Conservation (phyloP, 1,284 basidiomycete species). For the Ustilago trichophora region DNA sequence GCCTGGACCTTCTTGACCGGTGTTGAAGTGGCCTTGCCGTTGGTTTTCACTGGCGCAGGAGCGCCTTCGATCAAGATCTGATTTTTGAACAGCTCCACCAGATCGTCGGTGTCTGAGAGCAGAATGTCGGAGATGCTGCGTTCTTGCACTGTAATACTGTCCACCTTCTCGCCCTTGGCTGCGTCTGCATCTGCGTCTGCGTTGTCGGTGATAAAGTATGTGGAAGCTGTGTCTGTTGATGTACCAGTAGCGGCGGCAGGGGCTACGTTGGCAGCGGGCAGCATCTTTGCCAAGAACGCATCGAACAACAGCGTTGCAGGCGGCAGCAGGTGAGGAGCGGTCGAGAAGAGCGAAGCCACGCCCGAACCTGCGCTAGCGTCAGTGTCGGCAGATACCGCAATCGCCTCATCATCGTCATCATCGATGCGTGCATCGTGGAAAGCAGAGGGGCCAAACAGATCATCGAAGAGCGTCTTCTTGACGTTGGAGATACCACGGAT, state of each 20-base stretch:
- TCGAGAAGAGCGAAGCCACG: constrained; percentile 73
- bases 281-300: constrained; percentile 75
- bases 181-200: not conserved
- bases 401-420: constrained; percentile 13
- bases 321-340: constrained; percentile 81
- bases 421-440: constrained; percentile 63
- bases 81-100: constrained; percentile 34
- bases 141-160: not conserved
- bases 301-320: constrained; percentile 80
- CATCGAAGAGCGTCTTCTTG: constrained; percentile 80
- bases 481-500: constrained; percentile 75
- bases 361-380: constrained; percentile 16
- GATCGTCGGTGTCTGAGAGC: constrained; percentile 33
- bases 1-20: constrained; percentile 17
- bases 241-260: not conserved
- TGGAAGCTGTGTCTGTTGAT: not conserved
- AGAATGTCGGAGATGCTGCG: constrained; percentile 26
- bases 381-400: not conserved
- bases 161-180: not conserved
- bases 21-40: too few relatives aligned
- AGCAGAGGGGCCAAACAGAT: constrained; percentile 78
- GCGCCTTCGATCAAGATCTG: constrained; percentile 16
- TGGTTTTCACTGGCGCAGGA: constrained; percentile 1
- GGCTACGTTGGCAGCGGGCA: constrained; percentile 67
- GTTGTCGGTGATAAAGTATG: not conserved